Conservation (phyloP, 352 stramenopile species). For the Phytophthora constricta region DNA sequence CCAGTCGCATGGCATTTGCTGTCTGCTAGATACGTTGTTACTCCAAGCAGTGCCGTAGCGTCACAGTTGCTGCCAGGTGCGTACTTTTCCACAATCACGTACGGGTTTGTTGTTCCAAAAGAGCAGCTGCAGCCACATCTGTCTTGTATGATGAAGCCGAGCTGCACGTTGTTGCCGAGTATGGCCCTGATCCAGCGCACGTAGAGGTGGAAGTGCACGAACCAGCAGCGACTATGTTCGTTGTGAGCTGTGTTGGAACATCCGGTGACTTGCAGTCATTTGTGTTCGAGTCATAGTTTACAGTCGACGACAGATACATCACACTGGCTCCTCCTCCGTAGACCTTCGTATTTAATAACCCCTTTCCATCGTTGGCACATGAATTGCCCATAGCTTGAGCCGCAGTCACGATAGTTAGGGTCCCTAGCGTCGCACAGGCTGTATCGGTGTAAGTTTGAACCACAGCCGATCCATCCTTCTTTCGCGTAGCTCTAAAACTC, state of each 20-base stretch:
- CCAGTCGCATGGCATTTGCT: neutral
- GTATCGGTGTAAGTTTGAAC: too few species aligned
- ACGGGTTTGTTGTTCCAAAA: too few species aligned
- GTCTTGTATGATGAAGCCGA: neutral
- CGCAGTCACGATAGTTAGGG: too few species aligned
- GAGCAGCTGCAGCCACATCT: neutral
- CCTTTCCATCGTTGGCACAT: neutral
- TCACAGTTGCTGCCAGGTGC: neutral
- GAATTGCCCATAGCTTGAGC: neutral
- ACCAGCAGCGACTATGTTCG: too few species aligned
- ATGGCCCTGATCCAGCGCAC: neutral
- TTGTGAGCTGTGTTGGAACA: neutral
- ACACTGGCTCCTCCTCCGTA: neutral
- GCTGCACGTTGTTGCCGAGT: neutral
- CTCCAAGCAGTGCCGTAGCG: neutral
- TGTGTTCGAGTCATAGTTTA: neutral
- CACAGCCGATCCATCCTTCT: too few species aligned
- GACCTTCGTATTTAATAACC: conserved; percentile 2
- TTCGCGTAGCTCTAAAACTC: too few species aligned
- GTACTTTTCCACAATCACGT: neutral
- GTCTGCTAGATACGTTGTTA: neutral
- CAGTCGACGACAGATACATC: conserved; percentile 1
- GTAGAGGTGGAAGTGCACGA: neutral
- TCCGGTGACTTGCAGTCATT: neutral
- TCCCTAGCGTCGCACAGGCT: too few species aligned